A percentile compares a stretch with the other conserved stretches of the same genome.
These are phyloP conservation scores for Boletus speciosus DNA, from an alignment of 768 basidiomycete species.

Conservation along the genomic window DNA sequence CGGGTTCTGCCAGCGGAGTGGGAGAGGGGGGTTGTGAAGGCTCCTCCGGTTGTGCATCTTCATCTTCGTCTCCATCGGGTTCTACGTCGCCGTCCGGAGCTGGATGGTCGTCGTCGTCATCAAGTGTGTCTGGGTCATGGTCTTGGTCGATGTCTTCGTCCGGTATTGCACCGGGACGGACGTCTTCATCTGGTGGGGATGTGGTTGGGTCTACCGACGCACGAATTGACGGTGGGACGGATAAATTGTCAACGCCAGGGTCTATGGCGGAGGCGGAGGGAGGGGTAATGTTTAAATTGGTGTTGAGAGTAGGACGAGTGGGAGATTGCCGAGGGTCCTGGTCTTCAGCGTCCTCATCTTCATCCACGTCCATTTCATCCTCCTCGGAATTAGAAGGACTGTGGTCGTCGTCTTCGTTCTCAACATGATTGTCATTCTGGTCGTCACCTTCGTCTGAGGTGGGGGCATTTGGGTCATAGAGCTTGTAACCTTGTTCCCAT, in stretches of 20 bases:
- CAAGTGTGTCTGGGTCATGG: constrained; percentile 13
- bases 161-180: constrained; percentile 12
- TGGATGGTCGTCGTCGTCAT: constrained; percentile 24
- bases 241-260: constrained; percentile 19
- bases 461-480: constrained; percentile 19
- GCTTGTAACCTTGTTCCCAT: constrained; percentile 17
- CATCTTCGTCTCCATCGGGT: constrained; percentile 33
- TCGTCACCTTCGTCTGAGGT: constrained; percentile 17
- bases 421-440: background rate
- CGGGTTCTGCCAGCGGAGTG: constrained; percentile 23
- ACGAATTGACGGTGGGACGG: constrained; percentile 19
- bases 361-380: constrained; percentile 30
- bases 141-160: constrained; percentile 31
- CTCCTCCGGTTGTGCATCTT: constrained; percentile 28
- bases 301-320: constrained; percentile 17
- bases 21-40: constrained; percentile 26
- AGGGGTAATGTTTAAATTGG: constrained; percentile 8
- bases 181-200: constrained; percentile 17
- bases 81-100: constrained; percentile 16
- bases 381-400: constrained; percentile 16
- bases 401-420: constrained; percentile 9
- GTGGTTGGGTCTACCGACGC: constrained; percentile 19
- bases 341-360: constrained; percentile 31
- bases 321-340: constrained; percentile 25
- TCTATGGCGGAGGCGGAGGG: constrained; percentile 15